phyloP scores from a whole-genome alignment of 2,329 filamentous ascomycete species.

The Pyrenophora graminea region DNA sequence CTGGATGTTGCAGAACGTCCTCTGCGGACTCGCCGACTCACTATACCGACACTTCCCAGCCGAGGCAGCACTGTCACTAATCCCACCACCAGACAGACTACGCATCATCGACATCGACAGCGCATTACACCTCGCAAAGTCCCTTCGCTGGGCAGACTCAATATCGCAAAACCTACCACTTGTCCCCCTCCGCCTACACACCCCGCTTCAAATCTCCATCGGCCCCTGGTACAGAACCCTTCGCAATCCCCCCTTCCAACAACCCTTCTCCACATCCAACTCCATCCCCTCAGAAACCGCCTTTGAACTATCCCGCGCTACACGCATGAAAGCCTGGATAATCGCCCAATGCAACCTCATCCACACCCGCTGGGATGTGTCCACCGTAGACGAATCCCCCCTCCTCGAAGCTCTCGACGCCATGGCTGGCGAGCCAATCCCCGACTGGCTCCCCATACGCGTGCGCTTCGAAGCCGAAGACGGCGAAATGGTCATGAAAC shows the following conservation, averaged over 20 bases:
- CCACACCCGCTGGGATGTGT: slow-evolving; percentile 30
- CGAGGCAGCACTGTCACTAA: slow-evolving; percentile 17
- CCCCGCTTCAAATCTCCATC: slow-evolving; percentile 31
- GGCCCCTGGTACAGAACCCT: slow-evolving; percentile 32
- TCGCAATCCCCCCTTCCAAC: slow-evolving; percentile 5
- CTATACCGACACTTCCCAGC: slow-evolving; percentile 30
- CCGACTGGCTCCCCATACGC: slow-evolving; percentile 34
- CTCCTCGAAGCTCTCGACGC: slow-evolving; percentile 28
- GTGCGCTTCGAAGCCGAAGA: slow-evolving; percentile 35
- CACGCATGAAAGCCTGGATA: slow-evolving; percentile 31
- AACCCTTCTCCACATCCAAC: not conserved
- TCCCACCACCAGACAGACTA: slow-evolving; percentile 23
- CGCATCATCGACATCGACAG: slow-evolving; percentile 24
- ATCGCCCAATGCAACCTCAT: slow-evolving; percentile 28
- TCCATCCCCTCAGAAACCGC: not conserved
- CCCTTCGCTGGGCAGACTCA: slow-evolving; percentile 24
- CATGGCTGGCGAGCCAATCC: slow-evolving; percentile 33
- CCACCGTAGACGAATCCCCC: slow-evolving; percentile 22
- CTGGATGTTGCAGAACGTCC: slow-evolving; percentile 31
- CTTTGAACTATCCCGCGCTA: slow-evolving; percentile 14
- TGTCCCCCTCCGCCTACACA: slow-evolving; percentile 35
- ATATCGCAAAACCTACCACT: slow-evolving; percentile 30
- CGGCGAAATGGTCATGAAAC: slow-evolving; percentile 36
- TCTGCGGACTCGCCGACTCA: slow-evolving; percentile 32
- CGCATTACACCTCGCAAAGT: slow-evolving; percentile 28